Base-by-base conservation (phyloP, 371 early-diverging fungal species). In the Paramicrosporidium saccamoebae region DNA sequence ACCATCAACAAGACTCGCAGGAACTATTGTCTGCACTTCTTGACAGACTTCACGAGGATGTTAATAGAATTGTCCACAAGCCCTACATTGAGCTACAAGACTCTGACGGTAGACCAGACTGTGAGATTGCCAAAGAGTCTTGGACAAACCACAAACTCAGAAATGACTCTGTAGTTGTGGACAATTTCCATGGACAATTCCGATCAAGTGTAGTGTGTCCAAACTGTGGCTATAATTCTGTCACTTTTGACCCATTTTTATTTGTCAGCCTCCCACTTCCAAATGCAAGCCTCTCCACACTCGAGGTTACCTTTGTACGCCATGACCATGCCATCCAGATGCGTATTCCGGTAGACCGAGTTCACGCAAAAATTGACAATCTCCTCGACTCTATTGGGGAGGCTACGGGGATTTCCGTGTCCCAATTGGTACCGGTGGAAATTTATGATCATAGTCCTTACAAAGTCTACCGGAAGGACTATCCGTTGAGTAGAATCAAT, bases 131-230 rank as follows among this genome's bases (percentile, higher is more conserved):
- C 1, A 18, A 30, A 7, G 37, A 39, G 17, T 46, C 44, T 20
- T 66, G 64, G 64, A 24, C 48, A 15, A 41, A 52, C 24, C 62
- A 63, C 33, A 45, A 47, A 19, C 47, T 53, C 7, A 45, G 62
- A 20, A 63, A 64, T 29, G 55, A 58, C 28, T 62, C 64, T 4
- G 39, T 64, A 22, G 49, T 75, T 34, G 60, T 66, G 2, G 68
- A 71, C 32, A 35, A 66, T 5, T 77, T 78, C 32, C 72, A 73
- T 33, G 74, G 69, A 1, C 64, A 71, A 33, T 63, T 63, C 33
- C 68, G 62, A 32, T 58, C 59, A 14, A 55, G 58, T 1, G 41
- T 74, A 13, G 47, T 56, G 12, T 82, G 84, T 31, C 32, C 44
- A 10, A 52, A 39, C 7, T 71, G 72, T 27, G 22, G 35, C 4